Base-by-base conservation (phyloP, 805 yeast species). In the Schwanniomyces yamadae region DNA sequence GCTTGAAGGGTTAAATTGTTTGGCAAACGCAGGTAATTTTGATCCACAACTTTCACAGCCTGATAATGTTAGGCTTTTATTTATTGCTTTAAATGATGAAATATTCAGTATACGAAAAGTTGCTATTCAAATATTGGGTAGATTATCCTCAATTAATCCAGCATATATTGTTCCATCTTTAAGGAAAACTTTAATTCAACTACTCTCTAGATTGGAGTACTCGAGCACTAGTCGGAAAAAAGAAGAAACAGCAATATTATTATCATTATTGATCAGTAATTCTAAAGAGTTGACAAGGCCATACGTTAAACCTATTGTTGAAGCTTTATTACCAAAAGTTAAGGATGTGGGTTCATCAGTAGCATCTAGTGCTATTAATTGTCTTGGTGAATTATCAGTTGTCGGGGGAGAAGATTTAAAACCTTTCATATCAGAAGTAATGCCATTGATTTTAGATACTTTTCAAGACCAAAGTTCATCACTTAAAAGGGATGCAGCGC, bases 31-130 rank as follows among this genome's bases (percentile, higher is more conserved):
- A 23, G 75, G 80, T 2, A 73, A 74, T 39, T 85, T 91, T 55
- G 97, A 93, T 51, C 86, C 96, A 0, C 98, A 93, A 51, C 61
- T 93, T 21, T 87, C 97, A 0, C 98, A 93, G 57, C 95, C 96
- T 1, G 95, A 86, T 41, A 90, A 89, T 56, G 91, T 90, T 21
- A 72, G 87, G 36, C 61, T 90, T 10, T 66, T 93, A 15, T 87
- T 91, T 50, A 85, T 90, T 69, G 91, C 96, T 0, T 65, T 91
- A 38, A 86, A 93, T 54, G 99, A 93, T 61, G 98, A 91, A 58
- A 77, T 76, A 2, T 93, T 93, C 54, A 80, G 78, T 8, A 84
- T 93, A 8, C 75, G 96, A 37, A 80, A 84, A 49, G 84, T 79
- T 11, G 84, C 95, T 0, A 77, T 91, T 22, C 73, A 72, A 33